Conservation (phyloP, 2,329 filamentous ascomycete genomes). For the Apiospora aurea region DNA sequence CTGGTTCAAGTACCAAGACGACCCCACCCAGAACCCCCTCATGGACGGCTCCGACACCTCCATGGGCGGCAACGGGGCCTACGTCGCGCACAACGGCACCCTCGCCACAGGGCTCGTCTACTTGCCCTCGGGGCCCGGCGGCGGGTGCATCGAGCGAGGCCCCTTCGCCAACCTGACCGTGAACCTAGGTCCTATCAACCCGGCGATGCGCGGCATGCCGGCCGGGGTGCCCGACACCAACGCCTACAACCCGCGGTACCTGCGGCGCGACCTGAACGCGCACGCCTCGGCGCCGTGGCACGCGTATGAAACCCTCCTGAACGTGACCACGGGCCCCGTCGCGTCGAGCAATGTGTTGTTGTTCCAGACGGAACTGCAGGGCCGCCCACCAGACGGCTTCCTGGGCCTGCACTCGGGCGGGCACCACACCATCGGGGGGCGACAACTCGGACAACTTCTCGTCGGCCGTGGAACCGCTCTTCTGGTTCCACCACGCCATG, state of each 20-base stretch:
- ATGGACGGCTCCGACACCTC: conserved; percentile 62
- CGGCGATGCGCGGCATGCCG: conserved; percentile 21
- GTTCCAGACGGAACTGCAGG: conserved; percentile 43
- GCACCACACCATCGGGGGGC: conserved; percentile 41
- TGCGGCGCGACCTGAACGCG: conserved; percentile 34
- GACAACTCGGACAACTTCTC: conserved; percentile 34
- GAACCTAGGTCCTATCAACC: background rate
- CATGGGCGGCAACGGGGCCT: conserved; percentile 56
- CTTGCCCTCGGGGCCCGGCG: conserved; percentile 58
- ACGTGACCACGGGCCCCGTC: conserved; percentile 32
- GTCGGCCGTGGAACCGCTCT: conserved; percentile 37
- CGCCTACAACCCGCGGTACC: conserved; percentile 36
- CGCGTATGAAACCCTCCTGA: conserved; percentile 34
- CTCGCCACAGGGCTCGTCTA: conserved; percentile 33
- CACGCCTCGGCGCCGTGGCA: conserved; percentile 32
- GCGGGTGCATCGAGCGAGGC: conserved; percentile 56
- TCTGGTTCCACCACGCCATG: conserved; percentile 39
- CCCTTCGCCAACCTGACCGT: conserved; percentile 1
- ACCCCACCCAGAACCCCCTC: conserved; percentile 56
- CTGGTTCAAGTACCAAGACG: conserved; percentile 55
- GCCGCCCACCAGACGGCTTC: conserved; percentile 37
- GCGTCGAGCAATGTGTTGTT: conserved; percentile 27
- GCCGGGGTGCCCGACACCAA: conserved; percentile 7
- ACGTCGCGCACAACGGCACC: conserved; percentile 33
- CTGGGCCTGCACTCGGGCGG: conserved; percentile 41